Base-by-base conservation (phyloP, 2,329 filamentous ascomycete species). In the Colletotrichum eremochloae region DNA sequence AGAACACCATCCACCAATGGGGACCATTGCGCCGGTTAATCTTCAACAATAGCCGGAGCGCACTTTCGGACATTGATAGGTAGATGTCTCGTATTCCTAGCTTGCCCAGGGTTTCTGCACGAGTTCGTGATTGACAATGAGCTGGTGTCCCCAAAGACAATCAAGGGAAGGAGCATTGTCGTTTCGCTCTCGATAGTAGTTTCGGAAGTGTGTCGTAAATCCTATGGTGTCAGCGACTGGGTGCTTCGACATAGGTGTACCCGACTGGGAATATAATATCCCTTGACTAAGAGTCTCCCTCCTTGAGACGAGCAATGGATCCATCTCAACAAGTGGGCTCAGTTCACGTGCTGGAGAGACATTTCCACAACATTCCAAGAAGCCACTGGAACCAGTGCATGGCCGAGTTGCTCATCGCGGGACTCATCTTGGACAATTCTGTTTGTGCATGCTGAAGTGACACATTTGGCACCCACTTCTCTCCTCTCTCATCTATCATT, bases 341-440 rank as follows among this genome's bases (percentile, higher is more conserved):
- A 20, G 7, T 38, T 38, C 33, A 56, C 36, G 36, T 57, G 55
- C 15, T 57, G 12, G 20, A 15, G 36, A 57, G 55, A 29, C 36
- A 57, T 40, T 57, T 40, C 55, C 36, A 29, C 55, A 40, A 18
- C 55, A 57, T 57, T 57, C 55, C 55, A 15, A 24, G 20, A 40
- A 24, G 55, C n/a, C 14, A 24, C 36, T 24, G 36, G 55, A 18
- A 14, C 36, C n/a, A 24, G 3, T 40, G 38, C 20, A 40, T 18
- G 20, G 11, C 53, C 11, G 53, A 24, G 20, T 40, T 24, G 33
- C 11, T 57, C 7, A n/a, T 56, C 5, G 9, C 29, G 5, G 14
- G 24, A 52, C 24, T 56, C 33, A 9, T 36, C 33, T 24, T n/a
- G 33, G 18, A n/a, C 31, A 12, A 12, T 4, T 56, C 31, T 36